Percentiles rank a stretch among this genome's conserved stretches.
Evolutionary conservation across 2,329 filamentous ascomycete genomes (phyloP).

Genomic region (Paraconiothyrium brasiliense): DNA sequence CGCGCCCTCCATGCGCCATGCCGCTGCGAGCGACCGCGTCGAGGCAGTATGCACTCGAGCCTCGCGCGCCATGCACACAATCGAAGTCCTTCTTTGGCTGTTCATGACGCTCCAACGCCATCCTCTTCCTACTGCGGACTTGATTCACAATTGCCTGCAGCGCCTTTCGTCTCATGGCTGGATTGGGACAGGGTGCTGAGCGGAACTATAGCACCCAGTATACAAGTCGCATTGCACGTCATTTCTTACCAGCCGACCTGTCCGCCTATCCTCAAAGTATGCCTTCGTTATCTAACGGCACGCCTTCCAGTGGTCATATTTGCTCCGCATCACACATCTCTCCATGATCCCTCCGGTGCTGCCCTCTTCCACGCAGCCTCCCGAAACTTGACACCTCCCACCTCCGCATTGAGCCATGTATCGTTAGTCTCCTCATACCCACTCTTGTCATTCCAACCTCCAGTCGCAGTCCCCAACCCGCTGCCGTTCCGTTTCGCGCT

Average conservation of each 20-base stretch:
- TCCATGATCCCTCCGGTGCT: slow-evolving; percentile 7
- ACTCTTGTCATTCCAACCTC: slow-evolving; percentile 23
- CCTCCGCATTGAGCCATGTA: slow-evolving; percentile 34
- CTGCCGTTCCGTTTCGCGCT: neutral
- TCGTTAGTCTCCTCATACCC: slow-evolving; percentile 33
- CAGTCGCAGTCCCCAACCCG: neutral
- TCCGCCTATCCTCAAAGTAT: too few species aligned
- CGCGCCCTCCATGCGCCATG: slow-evolving; percentile 29
- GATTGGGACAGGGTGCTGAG: neutral
- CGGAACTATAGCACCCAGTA: neutral
- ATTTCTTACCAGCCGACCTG: too few species aligned
- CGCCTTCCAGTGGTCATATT: neutral
- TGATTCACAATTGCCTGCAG: neutral
- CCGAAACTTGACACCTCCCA: slow-evolving; percentile 28
- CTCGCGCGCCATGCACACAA: slow-evolving; percentile 20
- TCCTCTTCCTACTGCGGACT: neutral
- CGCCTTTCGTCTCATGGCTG: neutral
- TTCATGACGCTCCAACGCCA: neutral
- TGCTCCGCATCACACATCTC: slow-evolving; percentile 16
- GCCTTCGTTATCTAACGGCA: neutral
- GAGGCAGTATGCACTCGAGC: slow-evolving; percentile 38
- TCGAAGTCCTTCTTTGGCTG: slow-evolving; percentile 19
- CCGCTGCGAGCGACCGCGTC: slow-evolving; percentile 29
- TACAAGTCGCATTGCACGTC: neutral
- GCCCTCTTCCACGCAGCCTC: slow-evolving; percentile 20